Conservation (phyloP, 2,329 filamentous ascomycete species). For the Fusarium sp. region DNA sequence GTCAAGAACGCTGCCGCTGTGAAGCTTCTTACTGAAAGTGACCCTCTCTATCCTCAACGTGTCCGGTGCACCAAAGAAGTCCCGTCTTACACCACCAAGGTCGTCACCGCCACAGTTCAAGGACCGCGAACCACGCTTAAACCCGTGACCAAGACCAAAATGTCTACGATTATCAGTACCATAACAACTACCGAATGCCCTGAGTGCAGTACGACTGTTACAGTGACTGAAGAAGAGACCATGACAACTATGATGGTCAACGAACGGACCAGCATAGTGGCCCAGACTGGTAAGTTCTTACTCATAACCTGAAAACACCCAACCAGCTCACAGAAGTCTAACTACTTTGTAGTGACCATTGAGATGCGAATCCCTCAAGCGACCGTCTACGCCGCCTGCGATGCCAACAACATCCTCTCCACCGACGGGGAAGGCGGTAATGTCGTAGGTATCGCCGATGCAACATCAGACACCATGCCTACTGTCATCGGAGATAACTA, state of each 20-base stretch:
- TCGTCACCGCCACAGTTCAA: neutral
- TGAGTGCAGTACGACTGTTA: neutral
- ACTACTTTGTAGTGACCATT: neutral
- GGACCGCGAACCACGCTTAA: neutral
- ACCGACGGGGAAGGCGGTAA: neutral
- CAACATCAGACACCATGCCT: neutral
- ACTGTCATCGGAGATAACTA: neutral
- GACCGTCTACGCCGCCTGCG: neutral
- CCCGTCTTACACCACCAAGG: neutral
- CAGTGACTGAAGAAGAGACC: neutral
- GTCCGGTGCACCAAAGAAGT: neutral
- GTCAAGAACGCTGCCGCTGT: neutral
- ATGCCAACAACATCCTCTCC: neutral
- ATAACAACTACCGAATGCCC: neutral
- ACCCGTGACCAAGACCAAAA: neutral
- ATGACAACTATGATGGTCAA: neutral
- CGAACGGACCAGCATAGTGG: neutral
- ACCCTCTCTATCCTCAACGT: neutral
- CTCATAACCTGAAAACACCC: neutral
- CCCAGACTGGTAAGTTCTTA: neutral
- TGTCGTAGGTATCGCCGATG: neutral
- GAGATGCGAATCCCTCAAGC: neutral
- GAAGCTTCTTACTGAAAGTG: neutral
- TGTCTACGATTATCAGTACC: neutral
- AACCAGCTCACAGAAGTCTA: neutral